Base-by-base conservation (phyloP, 768 basidiomycete species). In the Tylopilus cervinicoccineus region DNA sequence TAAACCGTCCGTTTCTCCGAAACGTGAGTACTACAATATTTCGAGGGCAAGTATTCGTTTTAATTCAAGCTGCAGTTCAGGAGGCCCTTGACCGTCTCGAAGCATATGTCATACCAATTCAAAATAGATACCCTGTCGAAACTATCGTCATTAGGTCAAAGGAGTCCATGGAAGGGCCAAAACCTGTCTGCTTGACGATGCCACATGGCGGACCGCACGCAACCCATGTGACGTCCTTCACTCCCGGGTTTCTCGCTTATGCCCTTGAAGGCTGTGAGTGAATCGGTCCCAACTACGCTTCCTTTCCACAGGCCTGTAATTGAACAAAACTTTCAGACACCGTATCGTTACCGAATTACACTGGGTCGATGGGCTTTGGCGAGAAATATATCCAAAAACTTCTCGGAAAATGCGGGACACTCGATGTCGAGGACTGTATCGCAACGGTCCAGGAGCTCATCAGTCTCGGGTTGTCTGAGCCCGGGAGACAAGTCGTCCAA, bases 131-230 rank as follows among this genome's bases (percentile, higher is more conserved):
- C 31, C 77, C 76, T 3, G 71, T 76, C 2, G 80, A 86, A 61
- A 77, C 78, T 0, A 76, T 86, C 12, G 62, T 86, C 11, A 64
- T 84, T 17, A 68, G 67, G 36, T 63, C 69, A 0, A 58, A 61
- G 8, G 52, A 51, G 34, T 43, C 33, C 7, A 58, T 40, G 5
- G 20, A 50, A n/a, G 60, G 50, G 12, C 46, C 19, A 3, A 61
- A 60, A 17, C 70, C 70, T 2, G 73, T 76, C 17, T 83, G 74
- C 43, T 66, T 88, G 41, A 76, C 76, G 0, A 59, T 70, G 13
- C 74, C 76, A 7, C 86, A 86, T 50, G 85, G 84, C 10, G 84
- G 85, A 2, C 84, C 85, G 0, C 84, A 86, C 56, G 70, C 58
- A 0, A 69, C 72, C 1, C 68, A 57, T 4, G 73, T 72, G 0